A percentile compares a stretch with the other conserved stretches of the same genome.
Conservation (phyloP, 108 stramenopile species). For the Thalassiosira profunda region DNA sequence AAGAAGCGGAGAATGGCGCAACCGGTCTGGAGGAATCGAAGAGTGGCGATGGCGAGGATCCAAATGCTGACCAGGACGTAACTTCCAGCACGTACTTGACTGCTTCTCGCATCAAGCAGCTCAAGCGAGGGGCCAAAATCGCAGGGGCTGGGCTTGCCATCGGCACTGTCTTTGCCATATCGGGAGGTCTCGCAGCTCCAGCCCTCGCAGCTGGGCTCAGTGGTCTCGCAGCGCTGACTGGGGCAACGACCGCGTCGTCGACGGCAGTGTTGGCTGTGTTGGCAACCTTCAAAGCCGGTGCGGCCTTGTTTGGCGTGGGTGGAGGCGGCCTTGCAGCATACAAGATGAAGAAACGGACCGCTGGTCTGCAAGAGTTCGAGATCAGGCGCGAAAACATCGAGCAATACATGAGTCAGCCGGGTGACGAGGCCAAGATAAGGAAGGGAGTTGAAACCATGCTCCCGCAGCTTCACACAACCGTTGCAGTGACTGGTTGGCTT, state of each 20-base stretch:
- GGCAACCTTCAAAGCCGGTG: constrained; percentile 54
- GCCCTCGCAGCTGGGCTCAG: constrained; percentile 68
- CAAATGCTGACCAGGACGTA: not conserved
- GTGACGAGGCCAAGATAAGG: constrained; percentile 47
- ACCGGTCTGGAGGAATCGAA: constrained; percentile 2
- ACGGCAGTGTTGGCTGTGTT: constrained; percentile 46
- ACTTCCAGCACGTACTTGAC: constrained; percentile 11
- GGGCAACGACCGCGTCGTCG: constrained; percentile 53
- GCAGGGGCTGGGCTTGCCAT: constrained; percentile 62
- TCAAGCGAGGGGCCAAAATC: constrained; percentile 60
- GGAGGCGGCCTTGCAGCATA: constrained; percentile 69
- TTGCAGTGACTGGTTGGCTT: constrained; percentile 65
- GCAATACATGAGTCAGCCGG: constrained; percentile 33
- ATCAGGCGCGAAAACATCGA: constrained; percentile 57
- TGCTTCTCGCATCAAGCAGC: constrained; percentile 33
- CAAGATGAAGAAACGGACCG: constrained; percentile 66
- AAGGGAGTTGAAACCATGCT: constrained; percentile 39
- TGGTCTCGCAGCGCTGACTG: constrained; percentile 52
- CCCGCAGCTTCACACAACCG: constrained; percentile 57
- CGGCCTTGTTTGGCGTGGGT: constrained; percentile 65
- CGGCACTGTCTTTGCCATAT: constrained; percentile 72
- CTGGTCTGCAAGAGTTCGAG: constrained; percentile 62
- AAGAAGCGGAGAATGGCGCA: not conserved
- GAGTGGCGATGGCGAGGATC: constrained; percentile 13
- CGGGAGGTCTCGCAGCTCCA: constrained; percentile 76